A percentile compares a stretch with the other conserved stretches of the same genome.
phyloP scores from a whole-genome alignment of 495 filamentous ascomycete species.

The Penicillium turbatum region DNA sequence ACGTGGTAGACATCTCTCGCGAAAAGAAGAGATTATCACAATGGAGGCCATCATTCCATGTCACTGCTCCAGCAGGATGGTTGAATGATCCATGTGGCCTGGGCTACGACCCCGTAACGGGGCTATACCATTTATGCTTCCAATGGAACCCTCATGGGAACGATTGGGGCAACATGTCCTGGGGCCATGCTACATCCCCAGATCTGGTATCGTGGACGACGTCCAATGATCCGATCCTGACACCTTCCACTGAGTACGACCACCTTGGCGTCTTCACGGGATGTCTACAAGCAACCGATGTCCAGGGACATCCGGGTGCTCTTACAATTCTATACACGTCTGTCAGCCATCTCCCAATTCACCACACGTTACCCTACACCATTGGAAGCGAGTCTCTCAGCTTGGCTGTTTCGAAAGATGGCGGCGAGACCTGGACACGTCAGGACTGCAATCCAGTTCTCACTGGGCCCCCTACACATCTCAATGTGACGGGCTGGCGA shows the following conservation, averaged over 20 bases:
- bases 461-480: conserved; percentile 35
- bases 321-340: conserved; percentile 50
- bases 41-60: conserved; percentile 49
- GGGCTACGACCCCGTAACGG: conserved; percentile 48
- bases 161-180: conserved; percentile 45
- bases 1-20: background rate
- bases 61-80: conserved; percentile 52
- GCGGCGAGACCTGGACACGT: conserved; percentile 48
- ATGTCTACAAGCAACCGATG: conserved; percentile 41
- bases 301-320: conserved; percentile 39
- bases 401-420: conserved; percentile 45
- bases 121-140: conserved; percentile 40
- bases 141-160: conserved; percentile 47
- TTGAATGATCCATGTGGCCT: conserved; percentile 56
- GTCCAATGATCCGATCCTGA: conserved; percentile 31
- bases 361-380: conserved; percentile 44
- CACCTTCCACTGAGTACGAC: conserved; percentile 43
- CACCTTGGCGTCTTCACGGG: conserved; percentile 51
- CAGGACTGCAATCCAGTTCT: conserved; percentile 49
- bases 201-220: conserved; percentile 43
- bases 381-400: conserved; percentile 48
- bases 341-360: conserved; percentile 48
- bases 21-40: conserved; percentile 6
- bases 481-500: conserved; percentile 52
- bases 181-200: conserved; percentile 39